Conservation (phyloP, 768 basidiomycete genomes). For the Candolleomyces eurysporus region DNA sequence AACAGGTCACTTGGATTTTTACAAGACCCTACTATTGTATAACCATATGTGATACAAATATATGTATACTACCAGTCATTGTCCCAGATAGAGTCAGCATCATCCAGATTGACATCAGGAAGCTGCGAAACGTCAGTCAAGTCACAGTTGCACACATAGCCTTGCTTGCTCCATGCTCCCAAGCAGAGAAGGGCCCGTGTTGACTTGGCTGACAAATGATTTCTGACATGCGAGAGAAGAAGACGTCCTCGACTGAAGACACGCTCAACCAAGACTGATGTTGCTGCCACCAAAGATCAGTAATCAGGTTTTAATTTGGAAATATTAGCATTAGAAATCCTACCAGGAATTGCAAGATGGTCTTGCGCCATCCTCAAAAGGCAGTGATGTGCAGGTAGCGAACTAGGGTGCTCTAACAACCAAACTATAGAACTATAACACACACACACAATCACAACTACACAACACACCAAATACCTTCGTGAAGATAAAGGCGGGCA, state of each 20-base stretch:
- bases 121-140: neutral
- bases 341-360: slow-evolving; percentile 16
- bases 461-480: too few relatives aligned
- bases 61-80: neutral
- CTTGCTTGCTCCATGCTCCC: neutral
- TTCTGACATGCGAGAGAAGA: neutral
- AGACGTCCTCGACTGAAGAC: neutral
- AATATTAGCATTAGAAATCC: neutral
- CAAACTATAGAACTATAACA: too few relatives aligned
- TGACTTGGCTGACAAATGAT: neutral
- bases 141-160: neutral
- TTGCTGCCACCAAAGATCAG: neutral
- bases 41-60: neutral
- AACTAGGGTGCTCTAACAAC: too few relatives aligned
- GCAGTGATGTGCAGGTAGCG: slow-evolving; percentile 14
- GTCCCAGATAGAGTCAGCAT: neutral
- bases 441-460: too few relatives aligned
- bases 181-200: neutral
- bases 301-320: neutral
- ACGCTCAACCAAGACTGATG: neutral
- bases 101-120: neutral
- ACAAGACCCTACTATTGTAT: too few relatives aligned
- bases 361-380: slow-evolving; percentile 17
- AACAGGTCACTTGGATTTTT: neutral
- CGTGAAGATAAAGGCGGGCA: too few relatives aligned